A percentile compares a stretch with the other conserved stretches of the same genome.
Conservation (phyloP, 2,329 filamentous ascomycete species). For the Calonectria naviculata region DNA sequence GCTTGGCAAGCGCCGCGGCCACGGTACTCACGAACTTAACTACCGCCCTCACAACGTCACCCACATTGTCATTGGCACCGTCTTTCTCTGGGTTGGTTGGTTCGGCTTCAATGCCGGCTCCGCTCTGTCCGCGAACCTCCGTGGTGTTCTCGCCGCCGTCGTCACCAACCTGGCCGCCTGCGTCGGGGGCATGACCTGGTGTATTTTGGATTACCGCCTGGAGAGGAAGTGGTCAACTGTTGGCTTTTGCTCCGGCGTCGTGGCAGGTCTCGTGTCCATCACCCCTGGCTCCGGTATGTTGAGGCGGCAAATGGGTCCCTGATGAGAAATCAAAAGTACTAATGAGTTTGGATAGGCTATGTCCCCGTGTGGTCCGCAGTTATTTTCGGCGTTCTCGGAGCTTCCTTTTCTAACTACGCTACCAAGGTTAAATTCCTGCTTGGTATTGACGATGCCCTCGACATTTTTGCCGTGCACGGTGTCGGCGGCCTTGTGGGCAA, state of each 20-base stretch:
- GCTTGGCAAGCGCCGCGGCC: slow-evolving; percentile 86
- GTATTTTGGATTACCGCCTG: slow-evolving; percentile 86
- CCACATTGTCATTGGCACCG: slow-evolving; percentile 90
- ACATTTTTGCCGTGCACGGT: slow-evolving; percentile 88
- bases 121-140: slow-evolving; percentile 82
- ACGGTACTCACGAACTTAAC: slow-evolving; percentile 89
- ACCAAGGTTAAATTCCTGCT: slow-evolving; percentile 91
- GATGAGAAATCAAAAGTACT: background rate
- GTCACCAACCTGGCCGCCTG: slow-evolving; percentile 89
- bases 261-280: slow-evolving; percentile 88
- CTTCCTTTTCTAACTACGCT: slow-evolving; percentile 85
- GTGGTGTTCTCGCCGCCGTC: slow-evolving; percentile 86
- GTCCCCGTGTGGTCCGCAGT: slow-evolving; percentile 89
- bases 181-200: slow-evolving; percentile 90
- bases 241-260: slow-evolving; percentile 91
- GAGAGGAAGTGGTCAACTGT: slow-evolving; percentile 94
- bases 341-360: slow-evolving; percentile 60
- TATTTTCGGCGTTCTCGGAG: slow-evolving; percentile 81
- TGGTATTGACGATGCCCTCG: slow-evolving; percentile 84
- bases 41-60: slow-evolving; percentile 94
- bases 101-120: slow-evolving; percentile 95
- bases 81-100: slow-evolving; percentile 96
- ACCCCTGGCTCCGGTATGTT: slow-evolving; percentile 81
- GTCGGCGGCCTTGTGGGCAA: slow-evolving; percentile 85
- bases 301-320: background rate